phyloP scores from a whole-genome alignment of 73 alveolate species.

The Tetrahymena elliotti region DNA sequence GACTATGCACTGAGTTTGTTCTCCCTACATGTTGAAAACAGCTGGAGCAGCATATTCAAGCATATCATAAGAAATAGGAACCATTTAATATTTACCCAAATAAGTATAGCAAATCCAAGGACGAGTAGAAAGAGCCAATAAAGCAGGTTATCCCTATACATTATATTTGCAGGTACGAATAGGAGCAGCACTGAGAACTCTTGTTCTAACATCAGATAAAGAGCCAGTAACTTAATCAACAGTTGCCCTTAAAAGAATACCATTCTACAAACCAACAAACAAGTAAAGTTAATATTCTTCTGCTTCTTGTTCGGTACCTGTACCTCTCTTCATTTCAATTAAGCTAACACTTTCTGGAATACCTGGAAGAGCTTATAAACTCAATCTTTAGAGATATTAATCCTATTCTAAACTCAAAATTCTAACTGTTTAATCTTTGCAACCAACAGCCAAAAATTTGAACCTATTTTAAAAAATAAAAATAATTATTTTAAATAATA shows the following conservation, averaged over 20 bases:
- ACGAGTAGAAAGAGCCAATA: slow-evolving; percentile 85
- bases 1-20: slow-evolving; percentile 64
- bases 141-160: slow-evolving; percentile 58
- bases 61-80: slow-evolving; percentile 74
- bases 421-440: slow-evolving; percentile 91
- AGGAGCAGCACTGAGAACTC: slow-evolving; percentile 80
- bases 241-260: slow-evolving; percentile 86
- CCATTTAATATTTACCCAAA: slow-evolving; percentile 60
- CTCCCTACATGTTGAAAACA: slow-evolving; percentile 28
- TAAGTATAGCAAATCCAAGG: slow-evolving; percentile 89
- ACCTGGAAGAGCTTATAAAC: slow-evolving; percentile 86
- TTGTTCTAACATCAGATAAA: slow-evolving; percentile 84
- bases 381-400: slow-evolving; percentile 74
- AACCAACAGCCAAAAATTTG: slow-evolving; percentile 91
- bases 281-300: slow-evolving; percentile 53
- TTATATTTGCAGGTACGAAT: slow-evolving; percentile 58
- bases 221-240: slow-evolving; percentile 95
- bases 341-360: slow-evolving; percentile 80
- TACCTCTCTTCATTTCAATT: slow-evolving; percentile 72
- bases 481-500: background rate
- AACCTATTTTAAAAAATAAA: slow-evolving; percentile 39
- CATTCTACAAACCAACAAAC: slow-evolving; percentile 92
- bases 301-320: slow-evolving; percentile 14
- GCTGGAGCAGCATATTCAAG: slow-evolving; percentile 74
- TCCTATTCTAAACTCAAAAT: slow-evolving; percentile 98